Percentiles rank a stretch among this genome's conserved stretches.
Evolutionary conservation across 1,284 basidiomycete species (phyloP).

Genomic region (Trichosporon asahii): DNA sequence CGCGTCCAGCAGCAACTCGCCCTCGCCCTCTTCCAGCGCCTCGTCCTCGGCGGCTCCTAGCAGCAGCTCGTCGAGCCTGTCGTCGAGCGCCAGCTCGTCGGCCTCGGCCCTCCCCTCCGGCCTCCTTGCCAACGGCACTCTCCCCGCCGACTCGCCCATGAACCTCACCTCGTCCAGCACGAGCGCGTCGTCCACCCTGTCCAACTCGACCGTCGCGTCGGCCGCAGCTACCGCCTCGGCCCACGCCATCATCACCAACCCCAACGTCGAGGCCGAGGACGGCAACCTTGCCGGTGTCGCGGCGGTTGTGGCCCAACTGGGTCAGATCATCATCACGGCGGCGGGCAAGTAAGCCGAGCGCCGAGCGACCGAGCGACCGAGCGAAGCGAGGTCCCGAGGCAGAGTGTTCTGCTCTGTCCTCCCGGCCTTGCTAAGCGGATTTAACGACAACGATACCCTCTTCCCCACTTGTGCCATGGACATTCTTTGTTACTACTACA

Average conservation of each 20-base stretch:
- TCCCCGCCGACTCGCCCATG: not conserved
- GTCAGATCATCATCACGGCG: not conserved
- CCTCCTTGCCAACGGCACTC: not conserved
- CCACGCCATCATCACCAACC: constrained; percentile 3
- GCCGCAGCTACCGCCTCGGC: constrained; percentile 1
- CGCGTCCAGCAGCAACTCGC: not conserved
- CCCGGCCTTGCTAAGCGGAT: not conserved
- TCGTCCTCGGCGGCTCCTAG: not conserved
- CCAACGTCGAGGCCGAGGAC: not conserved
- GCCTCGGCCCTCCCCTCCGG: not conserved
- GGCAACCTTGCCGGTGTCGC: not conserved
- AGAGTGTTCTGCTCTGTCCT: not conserved
- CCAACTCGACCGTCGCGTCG: constrained; percentile 6
- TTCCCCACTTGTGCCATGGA: not conserved
- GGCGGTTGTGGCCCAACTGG: not conserved
- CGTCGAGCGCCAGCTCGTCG: not conserved
- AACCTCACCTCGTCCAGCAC: not conserved
- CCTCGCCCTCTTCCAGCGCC: not conserved
- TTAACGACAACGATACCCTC: not conserved
- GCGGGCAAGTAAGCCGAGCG: not conserved
- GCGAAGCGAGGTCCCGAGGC: not conserved
- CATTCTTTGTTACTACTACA: not conserved
- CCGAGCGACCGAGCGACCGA: not conserved
- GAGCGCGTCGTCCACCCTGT: not conserved
- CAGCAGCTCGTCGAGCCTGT: constrained; percentile 7